These are phyloP conservation scores for Zhuliangozyma blackwelliae DNA, from an alignment of 1,139 yeast species.

Conservation along the genomic window DNA sequence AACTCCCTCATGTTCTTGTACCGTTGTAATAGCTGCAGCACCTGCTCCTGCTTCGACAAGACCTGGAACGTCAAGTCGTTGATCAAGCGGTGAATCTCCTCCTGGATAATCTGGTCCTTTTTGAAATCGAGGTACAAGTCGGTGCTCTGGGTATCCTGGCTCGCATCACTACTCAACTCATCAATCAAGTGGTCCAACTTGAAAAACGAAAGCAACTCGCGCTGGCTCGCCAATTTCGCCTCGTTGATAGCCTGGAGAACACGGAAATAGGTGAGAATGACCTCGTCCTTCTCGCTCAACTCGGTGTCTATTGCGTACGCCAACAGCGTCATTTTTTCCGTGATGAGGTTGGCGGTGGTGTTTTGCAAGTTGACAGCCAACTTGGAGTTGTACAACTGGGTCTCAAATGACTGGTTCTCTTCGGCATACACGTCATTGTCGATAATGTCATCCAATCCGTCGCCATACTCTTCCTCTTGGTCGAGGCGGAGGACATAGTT, in stretches of 20 bases:
- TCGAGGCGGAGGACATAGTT: slow-evolving; percentile 28
- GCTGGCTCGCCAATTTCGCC: slow-evolving; percentile 32
- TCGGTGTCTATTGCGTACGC: slow-evolving; percentile 40
- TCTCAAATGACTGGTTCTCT: slow-evolving; percentile 32
- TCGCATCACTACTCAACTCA: slow-evolving; percentile 7
- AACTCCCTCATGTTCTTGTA: slow-evolving; percentile 16
- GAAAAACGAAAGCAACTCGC: slow-evolving; percentile 29
- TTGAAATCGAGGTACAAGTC: slow-evolving; percentile 18
- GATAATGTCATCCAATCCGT: slow-evolving; percentile 5
- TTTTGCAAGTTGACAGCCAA: slow-evolving; percentile 35
- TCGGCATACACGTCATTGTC: slow-evolving; percentile 10
- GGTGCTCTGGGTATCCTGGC: slow-evolving; percentile 11
- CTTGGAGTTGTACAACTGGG: slow-evolving; percentile 35
- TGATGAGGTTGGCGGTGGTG: slow-evolving; percentile 30
- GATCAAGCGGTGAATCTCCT: slow-evolving; percentile 36
- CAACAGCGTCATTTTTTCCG: slow-evolving; percentile 39
- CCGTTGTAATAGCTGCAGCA: slow-evolving; percentile 15
- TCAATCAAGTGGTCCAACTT: slow-evolving; percentile 35
- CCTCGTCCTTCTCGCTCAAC: slow-evolving; percentile 35
- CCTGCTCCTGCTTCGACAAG: slow-evolving; percentile 31
- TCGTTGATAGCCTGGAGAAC: slow-evolving; percentile 22
- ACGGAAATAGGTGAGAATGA: slow-evolving; percentile 26
- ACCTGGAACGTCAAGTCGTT: slow-evolving; percentile 40
- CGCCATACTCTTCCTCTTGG: slow-evolving; percentile 10
- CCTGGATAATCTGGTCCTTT: slow-evolving; percentile 37